Evolutionary conservation across 257 asterid species (phyloP), one percentile per base, ranked within the genome.

Genomic region (Nicotiana paniculata): DNA sequence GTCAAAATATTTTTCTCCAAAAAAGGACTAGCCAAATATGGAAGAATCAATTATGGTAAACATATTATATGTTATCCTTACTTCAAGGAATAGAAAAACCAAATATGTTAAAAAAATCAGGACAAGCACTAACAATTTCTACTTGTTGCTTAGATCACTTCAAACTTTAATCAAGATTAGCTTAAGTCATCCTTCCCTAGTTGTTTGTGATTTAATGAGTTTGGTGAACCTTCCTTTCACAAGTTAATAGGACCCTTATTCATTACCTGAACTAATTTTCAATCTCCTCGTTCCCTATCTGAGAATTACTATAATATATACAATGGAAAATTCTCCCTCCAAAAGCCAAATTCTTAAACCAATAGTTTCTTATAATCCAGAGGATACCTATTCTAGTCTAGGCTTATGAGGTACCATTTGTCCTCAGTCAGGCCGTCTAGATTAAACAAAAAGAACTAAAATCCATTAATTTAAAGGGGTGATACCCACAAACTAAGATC

Each of bases 161-260:
- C 43, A 51, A 48, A 74, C 61, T 46, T 35, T 46, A 72, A 24
- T 46, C 61, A 48, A 70, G 24, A 10, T 48, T 16, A 51, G 63
- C 28, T 51, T 16, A 39, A 69, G 26, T 11, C 26, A 75, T 72
- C 39, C 2, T 51, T 51, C 9, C 80, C 17, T 51, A 51, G 28
- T 48, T 74, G 8, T 6, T 26, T 48, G 16, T 51, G 17, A 15
- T 16, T 46, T 26, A 21, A 48, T 75, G 46, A 15, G 62, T 75
- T 51, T 51, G 63, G 63, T 75, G 80, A 75, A 75, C 63, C 46
- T 26, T 75, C 46, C 16, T 75, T 75, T 51, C 80, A 75, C 46
- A 26, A 51, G 9, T 51, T 28, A 26, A 75, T 51, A 51, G 79
- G 79, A 72, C 59, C 61, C n/a, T 69, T 15, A 11, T n/a, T 62